A percentile compares a stretch with the other conserved stretches of the same genome.
phyloP scores from a whole-genome alignment of 2,329 filamentous ascomycete genomes.

The Talaromyces sp. region DNA sequence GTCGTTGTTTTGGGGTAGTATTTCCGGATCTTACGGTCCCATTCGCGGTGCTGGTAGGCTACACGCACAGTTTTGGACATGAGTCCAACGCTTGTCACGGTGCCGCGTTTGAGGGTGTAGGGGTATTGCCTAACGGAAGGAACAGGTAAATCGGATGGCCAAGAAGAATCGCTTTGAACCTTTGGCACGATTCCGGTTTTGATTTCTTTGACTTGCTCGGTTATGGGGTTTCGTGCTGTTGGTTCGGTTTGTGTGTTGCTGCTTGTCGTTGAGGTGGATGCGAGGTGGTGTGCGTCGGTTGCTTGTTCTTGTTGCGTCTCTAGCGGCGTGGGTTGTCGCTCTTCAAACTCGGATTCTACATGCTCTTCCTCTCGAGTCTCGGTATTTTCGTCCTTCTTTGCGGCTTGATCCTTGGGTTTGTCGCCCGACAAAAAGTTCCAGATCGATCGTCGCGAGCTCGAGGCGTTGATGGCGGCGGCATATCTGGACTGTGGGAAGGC shows the following conservation, averaged over 20 bases:
- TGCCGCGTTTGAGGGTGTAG: slow-evolving; percentile 36
- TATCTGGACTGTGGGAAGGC: background rate
- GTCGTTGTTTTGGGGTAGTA: slow-evolving; percentile 34
- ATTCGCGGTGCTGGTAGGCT: slow-evolving; percentile 31
- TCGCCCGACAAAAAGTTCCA: background rate
- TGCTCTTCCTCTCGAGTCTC: background rate
- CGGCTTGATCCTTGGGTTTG: background rate
- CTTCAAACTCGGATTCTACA: background rate
- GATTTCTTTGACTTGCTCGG: background rate
- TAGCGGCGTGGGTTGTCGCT: background rate
- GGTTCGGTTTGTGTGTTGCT: background rate
- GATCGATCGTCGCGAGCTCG: slow-evolving; percentile 5
- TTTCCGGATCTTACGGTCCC: slow-evolving; percentile 38
- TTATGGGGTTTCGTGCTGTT: background rate
- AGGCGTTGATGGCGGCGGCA: background rate
- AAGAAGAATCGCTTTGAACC: too few species aligned
- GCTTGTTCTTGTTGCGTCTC: background rate
- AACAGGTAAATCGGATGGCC: background rate
- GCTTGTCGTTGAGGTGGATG: background rate
- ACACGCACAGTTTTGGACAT: slow-evolving; percentile 43
- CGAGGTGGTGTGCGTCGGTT: background rate
- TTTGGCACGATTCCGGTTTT: background rate
- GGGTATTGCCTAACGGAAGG: slow-evolving; percentile 35
- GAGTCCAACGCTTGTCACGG: slow-evolving; percentile 39
- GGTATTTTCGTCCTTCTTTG: background rate